These are phyloP conservation scores for Circinella umbellata DNA, from an alignment of 371 early-diverging fungal species.

Conservation along the genomic window DNA sequence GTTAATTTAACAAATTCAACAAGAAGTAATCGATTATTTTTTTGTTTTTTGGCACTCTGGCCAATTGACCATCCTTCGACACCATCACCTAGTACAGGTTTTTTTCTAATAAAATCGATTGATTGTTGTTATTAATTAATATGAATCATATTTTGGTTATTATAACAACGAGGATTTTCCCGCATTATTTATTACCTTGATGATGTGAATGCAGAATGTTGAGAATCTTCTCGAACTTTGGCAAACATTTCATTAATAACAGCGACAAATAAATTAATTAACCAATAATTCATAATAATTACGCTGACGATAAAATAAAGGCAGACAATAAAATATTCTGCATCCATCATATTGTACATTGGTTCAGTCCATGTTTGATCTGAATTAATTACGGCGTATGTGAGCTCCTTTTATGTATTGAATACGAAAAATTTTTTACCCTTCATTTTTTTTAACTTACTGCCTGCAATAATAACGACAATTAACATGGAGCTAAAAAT, in stretches of 20 bases:
- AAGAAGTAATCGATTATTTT: slow-evolving; percentile 13
- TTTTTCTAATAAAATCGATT: slow-evolving; percentile 29
- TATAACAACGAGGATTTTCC: slow-evolving; percentile 7
- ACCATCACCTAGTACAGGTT: slow-evolving; percentile 46
- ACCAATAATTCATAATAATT: slow-evolving; percentile 73
- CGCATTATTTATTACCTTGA: slow-evolving; percentile 35
- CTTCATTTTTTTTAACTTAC: slow-evolving; percentile 24
- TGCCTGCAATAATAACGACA: slow-evolving; percentile 57
- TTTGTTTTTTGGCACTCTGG: slow-evolving; percentile 21
- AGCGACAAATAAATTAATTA: slow-evolving; percentile 74
- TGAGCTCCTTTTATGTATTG: no score
- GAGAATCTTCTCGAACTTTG: slow-evolving; percentile 69
- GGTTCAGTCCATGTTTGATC: slow-evolving; percentile 75
- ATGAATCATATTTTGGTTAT: no score
- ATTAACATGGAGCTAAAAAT: slow-evolving; percentile 64
- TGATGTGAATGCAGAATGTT: slow-evolving; percentile 67
- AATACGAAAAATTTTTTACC: no score
- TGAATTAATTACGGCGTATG: slow-evolving; percentile 14
- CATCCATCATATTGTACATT: slow-evolving; percentile 75
- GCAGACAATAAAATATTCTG: slow-evolving; percentile 60
- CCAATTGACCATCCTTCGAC: slow-evolving; percentile 54
- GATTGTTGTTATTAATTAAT: slow-evolving; percentile 20
- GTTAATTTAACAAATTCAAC: slow-evolving; percentile 31
- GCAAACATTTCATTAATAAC: slow-evolving; percentile 78
- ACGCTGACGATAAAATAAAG: slow-evolving; percentile 68